Evolutionary conservation across 257 asterid genomes (phyloP).

Genomic region (Thymus mandschuricus): DNA sequence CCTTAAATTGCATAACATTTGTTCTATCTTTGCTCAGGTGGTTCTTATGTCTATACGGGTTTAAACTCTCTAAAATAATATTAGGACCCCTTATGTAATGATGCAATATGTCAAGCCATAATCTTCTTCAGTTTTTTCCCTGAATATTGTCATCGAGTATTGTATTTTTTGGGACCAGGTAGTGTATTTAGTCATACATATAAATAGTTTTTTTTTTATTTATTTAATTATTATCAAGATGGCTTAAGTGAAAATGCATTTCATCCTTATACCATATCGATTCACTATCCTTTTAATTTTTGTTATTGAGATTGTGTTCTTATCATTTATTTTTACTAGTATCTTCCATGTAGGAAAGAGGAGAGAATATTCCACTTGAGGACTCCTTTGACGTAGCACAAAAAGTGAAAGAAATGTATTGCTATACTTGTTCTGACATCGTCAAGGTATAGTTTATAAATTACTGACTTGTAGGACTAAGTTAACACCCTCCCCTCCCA

Average conservation of each 20-base stretch:
- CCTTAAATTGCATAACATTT: slow-evolving; percentile 5
- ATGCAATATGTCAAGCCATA: background rate
- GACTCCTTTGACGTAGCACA: slow-evolving; percentile 91
- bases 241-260: slow-evolving; percentile 12
- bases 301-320: slow-evolving; percentile 6
- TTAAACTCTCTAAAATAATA: slow-evolving; percentile 11
- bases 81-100: background rate
- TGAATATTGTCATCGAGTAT: background rate
- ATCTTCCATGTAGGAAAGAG: slow-evolving; percentile 80
- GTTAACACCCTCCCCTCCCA: background rate
- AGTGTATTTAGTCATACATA: background rate
- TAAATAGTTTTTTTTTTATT: background rate
- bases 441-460: slow-evolving; percentile 70
- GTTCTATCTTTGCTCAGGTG: background rate
- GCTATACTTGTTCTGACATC: slow-evolving; percentile 96
- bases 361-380: slow-evolving; percentile 91
- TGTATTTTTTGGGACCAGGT: background rate
- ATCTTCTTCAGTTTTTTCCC: slow-evolving; percentile 9
- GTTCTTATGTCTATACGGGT: slow-evolving; percentile 10
- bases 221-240: slow-evolving; percentile 2
- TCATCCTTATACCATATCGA: slow-evolving; percentile 1
- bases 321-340: slow-evolving; percentile 29
- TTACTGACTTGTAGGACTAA: slow-evolving; percentile 12
- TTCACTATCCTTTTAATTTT: background rate
- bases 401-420: slow-evolving; percentile 89